phyloP scores from a whole-genome alignment of 768 basidiomycete species.

The Hericium alpestre region DNA sequence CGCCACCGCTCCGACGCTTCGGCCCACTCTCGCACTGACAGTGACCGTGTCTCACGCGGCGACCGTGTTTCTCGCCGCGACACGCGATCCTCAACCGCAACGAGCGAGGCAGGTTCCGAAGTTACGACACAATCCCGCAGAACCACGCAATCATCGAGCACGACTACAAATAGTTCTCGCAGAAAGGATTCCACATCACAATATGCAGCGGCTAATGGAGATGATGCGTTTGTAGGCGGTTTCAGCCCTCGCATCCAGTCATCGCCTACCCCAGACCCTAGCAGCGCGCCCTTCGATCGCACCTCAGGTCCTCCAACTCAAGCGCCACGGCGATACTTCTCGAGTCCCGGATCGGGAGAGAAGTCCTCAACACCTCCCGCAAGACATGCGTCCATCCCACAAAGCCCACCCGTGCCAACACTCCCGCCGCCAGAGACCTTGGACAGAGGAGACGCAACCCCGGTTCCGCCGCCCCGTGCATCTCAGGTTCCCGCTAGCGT shows the following conservation, averaged over 20 bases:
- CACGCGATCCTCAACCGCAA: conserved; percentile 22
- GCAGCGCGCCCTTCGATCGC: conserved; percentile 5
- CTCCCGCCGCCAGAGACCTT: conserved; percentile 10
- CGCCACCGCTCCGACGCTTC: conserved; percentile 35
- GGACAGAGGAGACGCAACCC: conserved; percentile 8
- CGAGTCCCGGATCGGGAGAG: neutral
- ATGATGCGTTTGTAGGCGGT: conserved; percentile 42
- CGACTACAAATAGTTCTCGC: conserved; percentile 4
- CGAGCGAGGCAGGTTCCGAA: neutral
- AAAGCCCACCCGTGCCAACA: neutral
- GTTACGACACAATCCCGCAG: neutral
- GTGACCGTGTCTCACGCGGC: conserved; percentile 32
- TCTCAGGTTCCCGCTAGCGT: conserved; percentile 51
- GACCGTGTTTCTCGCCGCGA: conserved; percentile 34
- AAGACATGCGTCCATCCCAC: neutral
- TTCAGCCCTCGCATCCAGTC: conserved; percentile 24
- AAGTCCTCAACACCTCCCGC: conserved; percentile 1
- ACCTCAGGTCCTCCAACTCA: conserved; percentile 3
- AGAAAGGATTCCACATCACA: conserved; percentile 15
- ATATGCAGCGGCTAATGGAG: conserved; percentile 16
- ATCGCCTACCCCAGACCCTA: conserved; percentile 8
- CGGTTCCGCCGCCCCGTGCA: conserved; percentile 22
- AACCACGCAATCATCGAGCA: conserved; percentile 16
- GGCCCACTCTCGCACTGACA: conserved; percentile 41
- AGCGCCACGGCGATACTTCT: neutral